Base-by-base conservation (phyloP, 495 filamentous ascomycete species). In the Daldinia loculata region DNA sequence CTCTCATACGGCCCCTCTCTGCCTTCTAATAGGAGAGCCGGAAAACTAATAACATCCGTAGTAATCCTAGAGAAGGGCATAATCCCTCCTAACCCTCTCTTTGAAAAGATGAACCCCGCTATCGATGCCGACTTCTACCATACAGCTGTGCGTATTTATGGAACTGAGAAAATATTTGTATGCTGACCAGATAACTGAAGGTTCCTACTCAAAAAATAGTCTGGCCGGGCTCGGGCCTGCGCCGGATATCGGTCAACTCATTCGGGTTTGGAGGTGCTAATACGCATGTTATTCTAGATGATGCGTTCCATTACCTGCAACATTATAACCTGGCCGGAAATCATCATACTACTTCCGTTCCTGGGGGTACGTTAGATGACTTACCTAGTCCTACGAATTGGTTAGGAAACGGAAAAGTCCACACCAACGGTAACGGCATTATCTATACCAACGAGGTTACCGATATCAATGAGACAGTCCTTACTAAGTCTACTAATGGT, bases 251-350 rank as follows among this genome's bases (percentile, higher is more conserved):
- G 1, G 76, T 89, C 22, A 89, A 87, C 61, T 86, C 80, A 12
- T 89, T 86, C 55, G 88, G 89, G 0, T 88, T 82, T 64, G 88
- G 88, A 1, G 88, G 88, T 3, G 75, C 84, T 14, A 90, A 90
- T 66, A 79, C 80, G 0, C 87, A 91, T 61, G 79, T 78, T 8
- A 80, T 90, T 27, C 11, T 91, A 0, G 87, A 90, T 53, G 78
- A 77, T 26, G 74, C 65, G 11, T 56, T 43, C 22, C 38, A 76
- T 61, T 59, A 61, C 26, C 30, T 71, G n/a, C 22, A 30, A 24
- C 17, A 43, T n/a, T 24, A 14, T 12, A 27, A 24, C 15, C 22
- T 76, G 22, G 26, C 27, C 2, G 51, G 53, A 48, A 32, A 61
- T 17, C 55, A 68, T 38, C 24, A 41, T n/a, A 56, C 62, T 19